These are phyloP conservation scores for Colletotrichum limetticola DNA, from an alignment of 2,329 filamentous ascomycete species.

Conservation along the genomic window DNA sequence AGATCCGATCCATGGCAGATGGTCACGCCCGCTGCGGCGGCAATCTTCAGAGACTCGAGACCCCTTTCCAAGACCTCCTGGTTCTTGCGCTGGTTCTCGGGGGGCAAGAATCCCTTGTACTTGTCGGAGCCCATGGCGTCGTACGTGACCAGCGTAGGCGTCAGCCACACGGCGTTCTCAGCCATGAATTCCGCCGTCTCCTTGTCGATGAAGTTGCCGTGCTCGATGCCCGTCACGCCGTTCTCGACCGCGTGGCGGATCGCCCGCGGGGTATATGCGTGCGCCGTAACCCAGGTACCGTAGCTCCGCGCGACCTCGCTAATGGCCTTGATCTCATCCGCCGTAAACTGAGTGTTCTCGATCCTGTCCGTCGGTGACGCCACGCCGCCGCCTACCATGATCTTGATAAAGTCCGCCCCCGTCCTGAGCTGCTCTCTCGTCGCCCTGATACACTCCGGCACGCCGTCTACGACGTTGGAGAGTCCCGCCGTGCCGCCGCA, in stretches of 20 bases:
- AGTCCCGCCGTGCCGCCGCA: constrained; percentile 56
- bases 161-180: constrained; percentile 58
- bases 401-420: constrained; percentile 71
- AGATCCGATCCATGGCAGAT: constrained; percentile 64
- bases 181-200: constrained; percentile 62
- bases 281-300: constrained; percentile 65
- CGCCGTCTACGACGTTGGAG: constrained; percentile 62
- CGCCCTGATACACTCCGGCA: constrained; percentile 62
- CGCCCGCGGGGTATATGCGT: constrained; percentile 65
- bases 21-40: constrained; percentile 61
- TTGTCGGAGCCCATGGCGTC: constrained; percentile 57
- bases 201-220: constrained; percentile 55
- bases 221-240: constrained; percentile 63
- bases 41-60: constrained; percentile 57
- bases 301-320: constrained; percentile 58
- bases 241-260: constrained; percentile 66
- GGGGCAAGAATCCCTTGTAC: constrained; percentile 55
- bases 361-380: constrained; percentile 65
- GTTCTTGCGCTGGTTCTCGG: constrained; percentile 60
- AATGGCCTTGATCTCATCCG: constrained; percentile 66
- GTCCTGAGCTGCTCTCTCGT: constrained; percentile 64
- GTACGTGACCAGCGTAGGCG: constrained; percentile 65
- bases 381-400: constrained; percentile 69
- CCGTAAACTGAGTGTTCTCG: constrained; percentile 65
- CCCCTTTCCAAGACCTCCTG: constrained; percentile 58